Conservation (phyloP, 192 early-diverging fungal species). For the Funneliformis mosseae region DNA sequence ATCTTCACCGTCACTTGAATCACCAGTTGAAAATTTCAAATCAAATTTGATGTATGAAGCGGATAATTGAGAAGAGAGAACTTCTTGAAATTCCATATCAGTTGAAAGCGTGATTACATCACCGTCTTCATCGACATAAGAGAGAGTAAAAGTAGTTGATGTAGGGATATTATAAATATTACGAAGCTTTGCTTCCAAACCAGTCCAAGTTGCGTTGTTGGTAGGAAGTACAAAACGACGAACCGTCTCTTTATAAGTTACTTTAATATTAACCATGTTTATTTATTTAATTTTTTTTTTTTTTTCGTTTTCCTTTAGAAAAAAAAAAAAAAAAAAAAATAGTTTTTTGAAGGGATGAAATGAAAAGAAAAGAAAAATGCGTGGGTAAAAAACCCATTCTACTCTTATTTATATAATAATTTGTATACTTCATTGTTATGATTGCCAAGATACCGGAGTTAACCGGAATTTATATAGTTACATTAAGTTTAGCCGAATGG, state of each 20-base stretch:
- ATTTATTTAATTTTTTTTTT: not conserved
- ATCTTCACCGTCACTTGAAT: not conserved
- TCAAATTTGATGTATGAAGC: not conserved
- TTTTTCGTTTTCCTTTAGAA: too few species aligned
- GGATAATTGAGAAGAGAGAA: not conserved
- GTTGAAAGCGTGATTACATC: constrained; percentile 15
- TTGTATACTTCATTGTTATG: too few species aligned
- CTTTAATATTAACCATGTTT: constrained; percentile 7
- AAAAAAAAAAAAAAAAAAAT: too few species aligned
- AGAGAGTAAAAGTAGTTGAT: not conserved
- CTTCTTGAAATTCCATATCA: constrained; percentile 6
- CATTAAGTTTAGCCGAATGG: too few species aligned
- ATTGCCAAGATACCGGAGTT: too few species aligned
- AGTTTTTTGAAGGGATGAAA: too few species aligned
- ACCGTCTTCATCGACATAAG: constrained; percentile 3
- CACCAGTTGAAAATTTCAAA: not conserved
- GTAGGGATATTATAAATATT: not conserved
- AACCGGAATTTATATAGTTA: too few species aligned
- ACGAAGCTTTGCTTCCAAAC: not conserved
- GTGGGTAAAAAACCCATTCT: too few species aligned
- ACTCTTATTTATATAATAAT: too few species aligned
- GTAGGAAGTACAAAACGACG: not conserved
- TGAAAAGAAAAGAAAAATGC: too few species aligned
- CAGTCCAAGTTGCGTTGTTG: not conserved
- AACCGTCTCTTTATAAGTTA: not conserved